Evolutionary conservation across 768 basidiomycete genomes (phyloP), one percentile per base, ranked within the genome.

Genomic region (Mycena vulgaris): DNA sequence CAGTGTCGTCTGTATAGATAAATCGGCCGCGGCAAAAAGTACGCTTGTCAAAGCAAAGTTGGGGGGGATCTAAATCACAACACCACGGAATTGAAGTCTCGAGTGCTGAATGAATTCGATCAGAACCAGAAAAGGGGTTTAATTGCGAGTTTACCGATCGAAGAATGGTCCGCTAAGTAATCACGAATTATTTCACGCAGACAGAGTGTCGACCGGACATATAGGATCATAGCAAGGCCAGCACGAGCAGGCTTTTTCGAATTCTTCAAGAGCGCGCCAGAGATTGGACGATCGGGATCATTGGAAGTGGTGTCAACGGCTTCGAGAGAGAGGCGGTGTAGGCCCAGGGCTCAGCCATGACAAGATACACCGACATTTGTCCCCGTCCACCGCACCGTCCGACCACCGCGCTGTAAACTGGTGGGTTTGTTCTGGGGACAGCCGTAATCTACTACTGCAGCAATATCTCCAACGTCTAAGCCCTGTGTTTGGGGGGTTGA

Each of bases 201-300:
- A 17, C 67, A 69, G 3, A 40, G 25, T 16, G n/a, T 19, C 2
- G 67, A 62, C 13, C 61, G 52, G 10, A 69, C 67, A 31, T 62
- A 68, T 0, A 47, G n/a, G 21, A 62, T 45, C 51, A 68, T 62
- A 1, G 59, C 67, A 11, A 68, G 17, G 1, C 67, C 60, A n/a
- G 67, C 35, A n/a, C 67, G 67, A 0, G 58, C 66, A 10, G 66
- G 51, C 25, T 68, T 68, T 39, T n/a, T 60, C 7, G 66, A 60
- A 11, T 37, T 39, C 40, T 64, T 59, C 5, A 25, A 9, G 5
- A 60, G 21, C 1, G 5, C 17, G 19, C 59, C 59, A 2, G 59
- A 31, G 14, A 47, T 60, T 3, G 59, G 59, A 21, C 42, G 16
- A 25, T 60, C 59, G 2, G 59, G 59, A 35, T 48, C 59, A 10